Percentiles rank a stretch among this genome's conserved stretches.
These are phyloP conservation scores for Fusarium nanum DNA, from an alignment of 2,329 filamentous ascomycete species.

Conservation along the genomic window DNA sequence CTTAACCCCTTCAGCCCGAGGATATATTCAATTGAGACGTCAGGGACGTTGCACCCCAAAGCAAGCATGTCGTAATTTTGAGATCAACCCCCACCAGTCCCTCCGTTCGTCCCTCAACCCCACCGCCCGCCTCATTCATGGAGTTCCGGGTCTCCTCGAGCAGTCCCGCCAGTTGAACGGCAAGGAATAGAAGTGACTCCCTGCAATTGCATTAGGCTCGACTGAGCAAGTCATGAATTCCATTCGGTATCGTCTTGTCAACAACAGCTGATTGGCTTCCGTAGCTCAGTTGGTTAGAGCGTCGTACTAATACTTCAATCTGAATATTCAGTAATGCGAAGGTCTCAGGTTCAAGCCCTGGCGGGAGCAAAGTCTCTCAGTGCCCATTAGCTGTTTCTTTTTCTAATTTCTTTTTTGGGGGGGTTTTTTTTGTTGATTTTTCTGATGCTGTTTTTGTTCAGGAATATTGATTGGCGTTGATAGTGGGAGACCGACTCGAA, in stretches of 20 bases:
- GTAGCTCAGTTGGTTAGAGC: slow-evolving; percentile 49
- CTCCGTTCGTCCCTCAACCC: slow-evolving; percentile 25
- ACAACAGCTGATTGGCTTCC: slow-evolving; percentile 42
- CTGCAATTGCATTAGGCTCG: background rate
- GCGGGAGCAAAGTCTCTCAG: slow-evolving; percentile 41
- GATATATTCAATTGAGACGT: slow-evolving; percentile 1
- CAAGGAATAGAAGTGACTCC: background rate
- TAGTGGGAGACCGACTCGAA: background rate
- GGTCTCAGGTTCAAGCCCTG: slow-evolving; percentile 48
- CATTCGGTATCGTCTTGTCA: fast-evolving
- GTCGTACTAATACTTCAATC: slow-evolving; percentile 46
- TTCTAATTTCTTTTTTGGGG: background rate
- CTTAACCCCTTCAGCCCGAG: background rate
- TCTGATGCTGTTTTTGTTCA: background rate
- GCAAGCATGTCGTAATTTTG: slow-evolving; percentile 12
- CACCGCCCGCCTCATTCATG: slow-evolving; percentile 16
- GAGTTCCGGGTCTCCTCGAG: slow-evolving; percentile 15
- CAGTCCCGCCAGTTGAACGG: background rate
- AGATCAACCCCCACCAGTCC: slow-evolving; percentile 26
- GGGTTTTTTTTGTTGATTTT: slow-evolving; percentile 4
- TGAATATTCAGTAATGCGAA: slow-evolving; percentile 42
- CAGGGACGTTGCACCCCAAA: slow-evolving; percentile 1
- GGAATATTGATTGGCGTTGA: background rate
- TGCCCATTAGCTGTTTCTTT: slow-evolving; percentile 29
- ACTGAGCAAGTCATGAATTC: background rate